Evolutionary conservation across 345 rosid species (phyloP), one percentile per base, ranked within the genome.

Genomic region (Salix caprea): DNA sequence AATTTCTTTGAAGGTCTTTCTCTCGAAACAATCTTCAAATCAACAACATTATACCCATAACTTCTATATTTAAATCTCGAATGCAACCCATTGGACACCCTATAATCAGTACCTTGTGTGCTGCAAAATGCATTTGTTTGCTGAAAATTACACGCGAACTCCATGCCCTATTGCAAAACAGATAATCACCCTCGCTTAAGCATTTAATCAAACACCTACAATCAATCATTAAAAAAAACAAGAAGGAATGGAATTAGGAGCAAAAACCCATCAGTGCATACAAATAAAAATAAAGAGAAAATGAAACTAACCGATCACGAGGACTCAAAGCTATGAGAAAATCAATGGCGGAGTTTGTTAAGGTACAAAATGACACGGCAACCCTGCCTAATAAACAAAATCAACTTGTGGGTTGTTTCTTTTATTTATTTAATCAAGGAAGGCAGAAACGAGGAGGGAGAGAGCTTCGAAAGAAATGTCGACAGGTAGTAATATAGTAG

Each of bases 91-190:
- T 79, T 84, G 0, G 84, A 48, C 7, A 73, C 65, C 80, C 84
- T 67, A 78, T 65, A 80, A 71, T 83, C 62, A 16, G 62, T 80
- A 66, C 81, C 87, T 74, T 83, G 86, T 19, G 85, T 72, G 39
- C 78, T 48, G 48, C 39, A 76, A 74, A 82, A 69, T 61, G 84
- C 74, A 85, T 80, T 83, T 28, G 87, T 78, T 77, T 80, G 89
- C 83, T 69, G 83, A 74, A 91, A 65, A 80, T 88, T 39, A 84
- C 81, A 85, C 16, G 90, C 87, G 62, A 82, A 83, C 56, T 86
- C 94, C 98, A 94, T 94, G 54, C 54, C 84, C 67, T 37, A 21
- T 37, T 16, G 70, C 10, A 58, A 23, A 58, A 58, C 14, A 58
- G 23, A 58, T 11, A 58, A 58, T 69, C 70, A 62, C 65, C 62